phyloP scores from a whole-genome alignment of 2,329 filamentous ascomycete genomes.

The Pestalotiopsis sp. region DNA sequence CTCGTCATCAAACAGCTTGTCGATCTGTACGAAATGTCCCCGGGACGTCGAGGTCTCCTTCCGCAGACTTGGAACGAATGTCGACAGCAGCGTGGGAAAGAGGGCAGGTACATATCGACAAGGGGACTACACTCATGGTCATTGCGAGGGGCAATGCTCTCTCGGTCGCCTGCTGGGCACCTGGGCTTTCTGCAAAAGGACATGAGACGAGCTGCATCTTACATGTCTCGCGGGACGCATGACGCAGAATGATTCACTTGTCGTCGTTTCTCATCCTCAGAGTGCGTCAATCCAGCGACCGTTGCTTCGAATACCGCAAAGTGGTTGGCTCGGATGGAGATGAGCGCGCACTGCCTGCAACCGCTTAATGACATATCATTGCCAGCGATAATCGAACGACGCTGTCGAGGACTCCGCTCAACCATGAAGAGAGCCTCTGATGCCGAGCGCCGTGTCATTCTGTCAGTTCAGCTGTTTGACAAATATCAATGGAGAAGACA shows the following conservation, averaged over 20 bases:
- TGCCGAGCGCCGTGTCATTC: no score
- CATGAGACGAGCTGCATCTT: neutral
- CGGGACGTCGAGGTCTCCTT: neutral
- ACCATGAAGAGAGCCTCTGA: no score
- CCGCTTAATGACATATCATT: neutral
- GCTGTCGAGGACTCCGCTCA: no score
- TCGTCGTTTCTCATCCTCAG: neutral
- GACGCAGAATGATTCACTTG: neutral
- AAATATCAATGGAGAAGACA: no score
- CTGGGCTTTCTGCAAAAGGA: neutral
- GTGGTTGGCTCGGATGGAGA: no score
- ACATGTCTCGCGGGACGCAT: neutral
- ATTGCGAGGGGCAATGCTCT: neutral
- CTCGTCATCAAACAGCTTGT: no score
- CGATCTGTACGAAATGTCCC: neutral
- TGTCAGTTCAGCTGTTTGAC: no score
- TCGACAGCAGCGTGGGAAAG: neutral
- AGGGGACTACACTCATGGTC: neutral
- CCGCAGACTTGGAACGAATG: neutral
- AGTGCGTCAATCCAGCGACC: neutral
- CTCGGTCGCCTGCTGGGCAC: neutral
- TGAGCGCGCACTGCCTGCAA: neutral
- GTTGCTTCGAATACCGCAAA: neutral
- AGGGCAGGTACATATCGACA: neutral
- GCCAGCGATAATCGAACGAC: no score